Evolutionary conservation across 2,329 filamentous ascomycete genomes (phyloP).

Genomic region (Penicillium digitatum): DNA sequence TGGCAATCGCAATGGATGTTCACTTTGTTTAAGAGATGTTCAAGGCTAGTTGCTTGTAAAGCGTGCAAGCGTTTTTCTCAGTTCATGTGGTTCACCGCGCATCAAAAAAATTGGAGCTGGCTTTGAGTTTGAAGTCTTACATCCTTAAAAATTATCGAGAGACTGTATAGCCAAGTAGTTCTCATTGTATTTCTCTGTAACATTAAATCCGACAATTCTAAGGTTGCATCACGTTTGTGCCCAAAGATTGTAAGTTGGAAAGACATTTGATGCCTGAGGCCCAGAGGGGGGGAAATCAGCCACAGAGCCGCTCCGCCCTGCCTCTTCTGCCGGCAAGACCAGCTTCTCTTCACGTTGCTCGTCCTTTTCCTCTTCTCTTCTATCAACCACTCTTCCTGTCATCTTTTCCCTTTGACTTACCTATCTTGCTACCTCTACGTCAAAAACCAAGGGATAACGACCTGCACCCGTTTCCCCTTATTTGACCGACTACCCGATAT

Average conservation of each 20-base stretch:
- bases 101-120: neutral
- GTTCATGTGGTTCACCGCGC: neutral
- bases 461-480: conserved; percentile 43
- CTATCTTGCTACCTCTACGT: conserved; percentile 20
- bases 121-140: neutral
- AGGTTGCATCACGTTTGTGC: neutral
- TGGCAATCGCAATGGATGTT: neutral
- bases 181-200: neutral
- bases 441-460: conserved; percentile 25
- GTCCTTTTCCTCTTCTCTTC: conserved; percentile 13
- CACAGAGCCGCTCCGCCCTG: conserved; percentile 12
- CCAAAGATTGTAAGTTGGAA: neutral
- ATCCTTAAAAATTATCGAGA: neutral
- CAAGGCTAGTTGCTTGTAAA: neutral
- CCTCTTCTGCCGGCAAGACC: conserved; percentile 18
- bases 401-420: conserved; percentile 6
- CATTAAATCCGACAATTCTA: neutral
- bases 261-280: conserved; percentile 17
- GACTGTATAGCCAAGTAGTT: neutral
- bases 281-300: conserved; percentile 16
- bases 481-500: conserved; percentile 25
- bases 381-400: conserved; percentile 10
- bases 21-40: neutral
- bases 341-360: conserved; percentile 17
- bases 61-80: neutral